Evolutionary conservation across 1,284 basidiomycete species (phyloP), one percentile per base, ranked within the genome.

Genomic region (Thecaphora frezii): DNA sequence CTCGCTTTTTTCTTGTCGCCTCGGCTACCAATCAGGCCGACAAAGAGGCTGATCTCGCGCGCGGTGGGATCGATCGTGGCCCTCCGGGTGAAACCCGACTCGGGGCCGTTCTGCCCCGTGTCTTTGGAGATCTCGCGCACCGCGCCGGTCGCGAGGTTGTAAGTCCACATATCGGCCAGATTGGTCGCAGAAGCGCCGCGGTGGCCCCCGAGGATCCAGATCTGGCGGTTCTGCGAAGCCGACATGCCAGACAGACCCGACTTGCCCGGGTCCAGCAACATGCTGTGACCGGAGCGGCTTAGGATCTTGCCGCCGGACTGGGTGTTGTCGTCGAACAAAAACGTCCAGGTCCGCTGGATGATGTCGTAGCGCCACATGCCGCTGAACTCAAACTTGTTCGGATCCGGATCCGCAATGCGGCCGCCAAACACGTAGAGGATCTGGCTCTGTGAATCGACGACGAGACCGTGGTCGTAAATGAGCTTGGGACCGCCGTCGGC

Each of bases 401-500:
- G 58, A 45, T 69, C 64, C 5, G 83, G 85, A 61, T 88, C 86
- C 21, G 87, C 84, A 9, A 90, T 82, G 10, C 87, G 84, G 2
- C 90, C 90, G 12, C 90, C 90, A 64, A 87, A 89, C 12, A 90
- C 85, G 62, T 90, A 91, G 19, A 92, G 76, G 16, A 86, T 83
- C 73, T 89, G 88, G 0, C 84, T 81, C 18, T 88, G 86, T 24
- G 83, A 83, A 69, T 91, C 89, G 61, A 91, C 85, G 37, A 83
- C 86, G 85, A 91, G 88, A 73, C 89, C 88, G 71, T 90, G 89
- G 74, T 91, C 89, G 66, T 86, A 89, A 47, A 90, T 81, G 33
- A 90, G 81, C 1, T 87, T 86, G 5, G 89, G 89, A 0, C 89
- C 89, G 12, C 86, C 86, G 8, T 84, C 82, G 18, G 57, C 47